Percentiles rank a stretch among this genome's conserved stretches.
phyloP scores from a whole-genome alignment of 148 eudicot genomes.

The Limonium bicolor region DNA sequence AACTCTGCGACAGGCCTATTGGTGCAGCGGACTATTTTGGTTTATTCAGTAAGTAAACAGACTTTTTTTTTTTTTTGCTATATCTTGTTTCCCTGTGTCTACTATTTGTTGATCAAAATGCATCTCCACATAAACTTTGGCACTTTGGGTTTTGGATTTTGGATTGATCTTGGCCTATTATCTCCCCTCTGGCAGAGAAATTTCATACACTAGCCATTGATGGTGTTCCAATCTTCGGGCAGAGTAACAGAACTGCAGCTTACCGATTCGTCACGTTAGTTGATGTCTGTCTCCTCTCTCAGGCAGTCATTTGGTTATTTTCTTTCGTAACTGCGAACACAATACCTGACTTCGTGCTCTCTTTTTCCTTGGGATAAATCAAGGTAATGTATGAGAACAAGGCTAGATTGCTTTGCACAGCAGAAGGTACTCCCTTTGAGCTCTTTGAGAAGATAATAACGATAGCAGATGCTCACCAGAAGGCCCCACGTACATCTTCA shows the following conservation, averaged over 20 bases:
- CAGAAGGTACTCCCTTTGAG: slow-evolving; percentile 67
- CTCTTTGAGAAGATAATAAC: slow-evolving; percentile 72
- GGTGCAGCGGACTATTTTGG: slow-evolving; percentile 95
- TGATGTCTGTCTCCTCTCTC: slow-evolving; percentile 49
- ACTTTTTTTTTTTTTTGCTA: not conserved
- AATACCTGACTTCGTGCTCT: not conserved
- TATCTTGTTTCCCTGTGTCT: not conserved
- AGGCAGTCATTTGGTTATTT: not conserved
- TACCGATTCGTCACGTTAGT: slow-evolving; percentile 88
- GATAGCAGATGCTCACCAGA: slow-evolving; percentile 54
- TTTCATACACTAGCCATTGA: slow-evolving; percentile 83
- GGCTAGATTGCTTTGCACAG: slow-evolving; percentile 67
- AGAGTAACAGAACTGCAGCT: slow-evolving; percentile 72
- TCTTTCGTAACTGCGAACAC: not conserved
- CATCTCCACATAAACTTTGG: too few relatives aligned
- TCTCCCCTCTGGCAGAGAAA: slow-evolving; percentile 35
- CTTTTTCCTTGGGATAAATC: too few relatives aligned
- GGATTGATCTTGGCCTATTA: too few relatives aligned
- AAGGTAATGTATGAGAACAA: slow-evolving; percentile 94
- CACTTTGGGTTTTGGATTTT: too few relatives aligned
- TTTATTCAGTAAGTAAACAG: slow-evolving; percentile 53
- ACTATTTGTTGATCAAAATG: too few relatives aligned
- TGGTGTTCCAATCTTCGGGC: slow-evolving; percentile 70
- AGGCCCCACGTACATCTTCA: slow-evolving; percentile 69
- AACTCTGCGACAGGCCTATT: slow-evolving; percentile 83